Percentiles rank a stretch among this genome's conserved stretches.
Conservation (phyloP, 2,329 filamentous ascomycete genomes). For the Exophiala calicioides region DNA sequence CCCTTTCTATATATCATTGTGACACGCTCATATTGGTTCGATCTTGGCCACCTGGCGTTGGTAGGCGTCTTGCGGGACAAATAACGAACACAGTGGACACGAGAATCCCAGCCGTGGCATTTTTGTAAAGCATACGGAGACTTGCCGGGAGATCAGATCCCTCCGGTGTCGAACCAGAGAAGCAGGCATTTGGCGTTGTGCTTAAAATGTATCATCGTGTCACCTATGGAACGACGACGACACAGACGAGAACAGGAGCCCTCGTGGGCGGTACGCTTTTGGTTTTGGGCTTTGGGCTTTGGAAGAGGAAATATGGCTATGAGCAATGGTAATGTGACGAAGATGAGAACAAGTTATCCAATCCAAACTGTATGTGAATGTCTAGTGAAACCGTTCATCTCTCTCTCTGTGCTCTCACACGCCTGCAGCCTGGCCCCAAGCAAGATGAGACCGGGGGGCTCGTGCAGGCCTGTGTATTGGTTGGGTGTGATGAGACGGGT, state of each 20-base stretch:
- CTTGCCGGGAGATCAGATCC: constrained; percentile 8
- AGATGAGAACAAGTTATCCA: constrained; percentile 1
- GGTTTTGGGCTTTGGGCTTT: no score
- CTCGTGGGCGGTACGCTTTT: no score
- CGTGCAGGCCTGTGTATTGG: no score
- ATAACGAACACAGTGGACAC: background rate
- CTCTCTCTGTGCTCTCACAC: no score
- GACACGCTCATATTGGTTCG: no score
- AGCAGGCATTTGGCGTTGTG: constrained; percentile 3
- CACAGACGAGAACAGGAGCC: no score
- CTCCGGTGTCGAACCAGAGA: background rate
- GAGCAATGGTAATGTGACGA: constrained; percentile 5
- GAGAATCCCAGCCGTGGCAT: background rate
- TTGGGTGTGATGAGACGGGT: no score
- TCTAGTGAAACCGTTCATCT: no score
- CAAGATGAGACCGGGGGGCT: no score
- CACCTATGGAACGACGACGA: background rate
- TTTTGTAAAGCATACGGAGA: background rate
- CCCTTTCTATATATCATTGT: no score
- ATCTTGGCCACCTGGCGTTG: no score
- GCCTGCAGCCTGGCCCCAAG: background rate
- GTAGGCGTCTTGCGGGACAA: constrained; percentile 1
- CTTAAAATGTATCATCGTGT: constrained; percentile 7
- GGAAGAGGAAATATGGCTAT: no score
- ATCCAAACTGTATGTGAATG: background rate